These are phyloP conservation scores for Pseudovirgaria hyperparasitica DNA, from an alignment of 2,329 filamentous ascomycete species.

Conservation along the genomic window DNA sequence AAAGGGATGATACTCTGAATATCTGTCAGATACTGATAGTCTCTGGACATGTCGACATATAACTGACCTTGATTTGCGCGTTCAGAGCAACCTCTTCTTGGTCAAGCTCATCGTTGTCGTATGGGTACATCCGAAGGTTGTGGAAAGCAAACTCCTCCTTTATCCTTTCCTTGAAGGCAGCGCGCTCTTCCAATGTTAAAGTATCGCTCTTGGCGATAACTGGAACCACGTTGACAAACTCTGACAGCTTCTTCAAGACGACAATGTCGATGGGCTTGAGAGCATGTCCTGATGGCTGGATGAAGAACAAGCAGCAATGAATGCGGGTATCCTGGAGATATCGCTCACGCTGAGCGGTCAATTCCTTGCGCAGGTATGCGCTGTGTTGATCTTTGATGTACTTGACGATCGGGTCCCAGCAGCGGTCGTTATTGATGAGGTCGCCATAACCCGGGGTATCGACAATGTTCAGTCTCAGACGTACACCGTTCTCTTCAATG, in stretches of 20 bases:
- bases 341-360: conserved; percentile 95
- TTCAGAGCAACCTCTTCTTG: conserved; percentile 91
- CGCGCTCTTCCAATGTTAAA: conserved; percentile 87
- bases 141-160: conserved; percentile 99
- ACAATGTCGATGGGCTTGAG: conserved; percentile 99
- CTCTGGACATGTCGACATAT: not conserved
- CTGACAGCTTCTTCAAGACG: conserved; percentile 97
- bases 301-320: conserved; percentile 99
- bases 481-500: conserved; percentile 98
- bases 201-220: conserved; percentile 98
- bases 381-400: conserved; percentile 99
- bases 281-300: conserved; percentile 94
- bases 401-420: conserved; percentile 99
- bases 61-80: conserved; percentile 80
- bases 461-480: conserved; percentile 94
- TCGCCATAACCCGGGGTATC: conserved; percentile 98
- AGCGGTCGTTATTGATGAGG: conserved; percentile 98
- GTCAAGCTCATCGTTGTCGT: conserved; percentile 98
- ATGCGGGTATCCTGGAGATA: conserved; percentile 99
- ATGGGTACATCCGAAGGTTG: conserved; percentile 99
- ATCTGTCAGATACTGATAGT: not conserved
- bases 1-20: conserved; percentile 81
- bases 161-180: conserved; percentile 93
- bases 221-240: conserved; percentile 97
- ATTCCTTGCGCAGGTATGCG: conserved; percentile 96